Evolutionary conservation across 352 stramenopile species (phyloP), one percentile per base, ranked within the genome.

Genomic region (Phytophthora pinifolia): DNA sequence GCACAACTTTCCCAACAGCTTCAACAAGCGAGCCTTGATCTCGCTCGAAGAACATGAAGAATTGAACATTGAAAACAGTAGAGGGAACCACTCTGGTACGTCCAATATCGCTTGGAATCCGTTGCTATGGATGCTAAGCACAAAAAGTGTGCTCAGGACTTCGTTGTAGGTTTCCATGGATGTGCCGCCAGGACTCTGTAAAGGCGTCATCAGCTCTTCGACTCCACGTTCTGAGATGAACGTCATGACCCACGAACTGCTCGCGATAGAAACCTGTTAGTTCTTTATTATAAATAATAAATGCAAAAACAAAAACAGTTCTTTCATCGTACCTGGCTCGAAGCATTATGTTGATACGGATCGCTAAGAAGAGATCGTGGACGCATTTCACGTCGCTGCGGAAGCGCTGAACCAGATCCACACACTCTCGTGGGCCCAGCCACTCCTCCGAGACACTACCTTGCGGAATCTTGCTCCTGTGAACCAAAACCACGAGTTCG

Each of bases 321-420:
- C 6, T 25, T 14, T 25, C 2, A 15, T 10, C 18, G 14, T 70
- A 90, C 78, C 65, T 67, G 17, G 71, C 41, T 57, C 71, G 62
- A 0, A 89, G 61, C 15, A 88, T 41, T 4, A 84, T 60, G 44
- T 87, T 89, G 57, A 91, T 77, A 4, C 79, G 76, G 46, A 89
- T 72, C 3, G 76, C 74, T 13, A 74, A 62, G 44, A 79, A 84
- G 22, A 91, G 70, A 31, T 86, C 74, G 10, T 75, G 67, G 10
- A 73, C 35, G 30, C 54, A 63, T 32, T 77, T 65, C 7, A 54
- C 31, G 29, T 83, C 65, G 6, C 60, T 51, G 29, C 80, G 65
- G 14, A 79, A 54, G 6, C 65, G 62, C 5, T 69, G 37, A 9
- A 88, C 46, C 14, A 86, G 65, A 9, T 77, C 55, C 7, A 88